A percentile compares a stretch with the other conserved stretches of the same genome.
Conservation (phyloP, 2,329 filamentous ascomycete species). For the Cytospora piceicola region DNA sequence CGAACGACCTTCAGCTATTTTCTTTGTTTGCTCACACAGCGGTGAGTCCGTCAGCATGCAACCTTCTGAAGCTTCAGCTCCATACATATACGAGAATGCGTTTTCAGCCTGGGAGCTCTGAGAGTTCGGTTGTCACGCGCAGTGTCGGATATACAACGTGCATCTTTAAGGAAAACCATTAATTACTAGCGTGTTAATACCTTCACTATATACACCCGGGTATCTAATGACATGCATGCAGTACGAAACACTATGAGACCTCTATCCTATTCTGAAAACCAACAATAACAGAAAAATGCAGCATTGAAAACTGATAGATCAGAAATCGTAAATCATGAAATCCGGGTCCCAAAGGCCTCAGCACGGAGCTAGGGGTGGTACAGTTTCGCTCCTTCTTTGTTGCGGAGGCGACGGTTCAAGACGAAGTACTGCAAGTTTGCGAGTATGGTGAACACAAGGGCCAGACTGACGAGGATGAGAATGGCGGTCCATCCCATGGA, state of each 20-base stretch:
- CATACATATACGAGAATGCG: no score
- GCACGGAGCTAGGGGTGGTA: conserved; percentile 3
- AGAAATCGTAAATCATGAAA: neutral
- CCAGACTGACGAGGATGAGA: neutral
- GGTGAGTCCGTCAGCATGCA: no score
- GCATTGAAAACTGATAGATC: neutral
- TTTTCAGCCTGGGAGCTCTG: no score
- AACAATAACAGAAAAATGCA: neutral
- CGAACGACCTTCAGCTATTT: no score
- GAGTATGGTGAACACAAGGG: conserved; percentile 11
- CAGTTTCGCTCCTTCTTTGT: conserved; percentile 7
- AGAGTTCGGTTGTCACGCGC: no score
- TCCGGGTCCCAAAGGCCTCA: neutral
- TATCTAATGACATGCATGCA: neutral
- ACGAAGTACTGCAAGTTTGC: conserved; percentile 17
- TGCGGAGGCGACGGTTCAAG: conserved; percentile 12
- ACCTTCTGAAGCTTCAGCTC: no score
- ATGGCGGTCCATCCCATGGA: conserved; percentile 19
- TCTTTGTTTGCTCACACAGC: no score
- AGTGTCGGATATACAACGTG: no score
- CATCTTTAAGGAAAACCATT: no score
- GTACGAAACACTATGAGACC: neutral
- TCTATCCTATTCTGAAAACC: neutral
- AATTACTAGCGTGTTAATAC: no score
- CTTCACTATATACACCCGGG: neutral